Percentiles rank a stretch among this genome's conserved stretches.
Evolutionary conservation across 371 early-diverging fungal genomes (phyloP).

Genomic region (Nosema granulosis): DNA sequence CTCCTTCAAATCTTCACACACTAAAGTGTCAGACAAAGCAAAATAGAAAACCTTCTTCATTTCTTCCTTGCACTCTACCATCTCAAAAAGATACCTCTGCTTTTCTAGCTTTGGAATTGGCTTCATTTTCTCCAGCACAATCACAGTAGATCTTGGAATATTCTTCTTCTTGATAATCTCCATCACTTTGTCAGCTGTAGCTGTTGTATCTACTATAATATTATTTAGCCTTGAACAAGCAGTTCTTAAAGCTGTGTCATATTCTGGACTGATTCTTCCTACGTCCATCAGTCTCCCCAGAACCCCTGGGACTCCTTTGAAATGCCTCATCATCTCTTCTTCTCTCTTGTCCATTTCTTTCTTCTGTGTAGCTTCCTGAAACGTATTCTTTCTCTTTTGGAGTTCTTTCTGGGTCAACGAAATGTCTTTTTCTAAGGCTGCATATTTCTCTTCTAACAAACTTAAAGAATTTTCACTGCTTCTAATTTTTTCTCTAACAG

Average conservation of each 20-base stretch:
- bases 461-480: constrained; percentile 2
- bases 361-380: constrained; percentile 25
- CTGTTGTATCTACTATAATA: constrained; percentile 89
- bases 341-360: constrained; percentile 43
- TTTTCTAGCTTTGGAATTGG: constrained; percentile 63
- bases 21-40: constrained; percentile 81
- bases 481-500: constrained; percentile 9
- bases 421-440: constrained; percentile 27
- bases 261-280: constrained; percentile 84
- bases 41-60: constrained; percentile 82
- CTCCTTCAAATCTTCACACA: constrained; percentile 77
- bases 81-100: constrained; percentile 74
- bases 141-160: constrained; percentile 81
- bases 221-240: constrained; percentile 78
- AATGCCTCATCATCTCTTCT: constrained; percentile 36
- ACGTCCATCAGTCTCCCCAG: constrained; percentile 85
- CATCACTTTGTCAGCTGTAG: constrained; percentile 81
- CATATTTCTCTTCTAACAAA: constrained; percentile 15
- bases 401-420: constrained; percentile 36
- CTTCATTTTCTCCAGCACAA: constrained; percentile 71
- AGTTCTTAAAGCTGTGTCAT: constrained; percentile 89
- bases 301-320: constrained; percentile 58
- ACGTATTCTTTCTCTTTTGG: constrained; percentile 35
- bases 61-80: constrained; percentile 73
- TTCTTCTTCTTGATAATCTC: constrained; percentile 77